Base-by-base conservation (phyloP, 768 basidiomycete genomes). In the Psilocybe sp. region DNA sequence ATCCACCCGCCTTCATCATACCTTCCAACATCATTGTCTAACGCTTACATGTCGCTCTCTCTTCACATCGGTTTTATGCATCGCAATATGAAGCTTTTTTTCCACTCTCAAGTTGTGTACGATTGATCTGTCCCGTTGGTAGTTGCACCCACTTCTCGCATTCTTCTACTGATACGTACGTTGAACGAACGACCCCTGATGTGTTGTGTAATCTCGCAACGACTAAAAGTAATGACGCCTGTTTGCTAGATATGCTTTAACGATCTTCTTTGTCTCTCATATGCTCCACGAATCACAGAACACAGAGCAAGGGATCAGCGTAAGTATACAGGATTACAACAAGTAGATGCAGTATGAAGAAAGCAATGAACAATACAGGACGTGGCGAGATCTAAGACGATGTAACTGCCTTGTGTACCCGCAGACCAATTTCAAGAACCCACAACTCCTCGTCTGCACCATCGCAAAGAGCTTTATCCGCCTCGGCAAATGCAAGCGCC, bases 381-480 rank as follows among this genome's bases (percentile, higher is more conserved):
- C n/a, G 40, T 44, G 10, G 13, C 15, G 38, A 19, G 23, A 31
- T 28, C 49, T 53, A 69, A 32, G 58, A 60, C 23, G 23, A 28
- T 14, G 64, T 63, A n/a, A 89, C 60, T 12, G 80, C 79, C 62
- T 87, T 91, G 62, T 87, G 77, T 13, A 96, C 74, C 18, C 81
- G 77, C 45, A 97, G 66, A n/a, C 84, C 93, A 32, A 92, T 86
- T 61, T 97, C 91, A 12, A 99, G 70, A 31, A 91, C 81, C 86
- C 96, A 97, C 18, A 99, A 71, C 65, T 98, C 97, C 67, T 99
- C 97, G 60, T 99, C 97, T 13, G 91, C 94, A 1, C 97, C 97
- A 55, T 98, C 96, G 57, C 89, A 92, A 18, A 99, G 71, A 0
- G 91, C 92, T 66, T 98, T 98, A 69, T 99, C 97, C 20, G 92